Base-by-base conservation (phyloP, 2,329 filamentous ascomycete species). In the Dothideomycetidae sp. region DNA sequence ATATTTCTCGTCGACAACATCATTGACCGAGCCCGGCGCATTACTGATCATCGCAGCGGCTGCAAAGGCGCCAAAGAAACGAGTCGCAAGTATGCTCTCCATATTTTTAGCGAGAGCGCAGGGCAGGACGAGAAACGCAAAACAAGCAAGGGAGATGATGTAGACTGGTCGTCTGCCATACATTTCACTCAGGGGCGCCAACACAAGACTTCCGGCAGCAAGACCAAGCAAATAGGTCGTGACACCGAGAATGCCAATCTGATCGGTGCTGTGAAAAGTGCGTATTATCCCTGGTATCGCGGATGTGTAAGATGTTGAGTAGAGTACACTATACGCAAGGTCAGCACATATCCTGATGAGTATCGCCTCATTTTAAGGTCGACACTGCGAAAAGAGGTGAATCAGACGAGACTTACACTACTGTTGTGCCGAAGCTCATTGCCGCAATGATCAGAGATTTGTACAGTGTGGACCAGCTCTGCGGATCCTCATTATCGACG, bases 31-130 rank as follows among this genome's bases (percentile, higher is more conserved):
- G 2, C 85, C 86, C 0, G 85, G 83, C 1, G 79, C 74, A 52
- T 92, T 93, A 10, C 76, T 74, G 16, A 93, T 76, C 73, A 92
- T 80, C 29, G 80, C 82, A 4, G 81, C 72, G 3, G 82, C 80
- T 36, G 77, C 82, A 39, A 84, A 57, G 5, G 78, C 79, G 18
- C 75, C 78, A 45, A 90, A 73, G 54, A 85, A 86, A 15, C 83
- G 69, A 33, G 78, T 65, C 3, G 81, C 63, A n/a, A 90, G 68
- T 31, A 90, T 71, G 26, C 73, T 67, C 1, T 67, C 65, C 1
- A 88, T 61, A 4, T 77, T 80, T 36, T 71, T 72, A 3, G 79
- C 76, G 16, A 86, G 53, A 9, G 71, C 81, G 47, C 75, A 76
- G 0, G 82, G 82, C 17, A 90, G 67, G 10, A 85, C 70, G 29